These are phyloP conservation scores for Pinus albicaulis DNA, from an alignment of 75 land plant genomes.

Conservation along the genomic window DNA sequence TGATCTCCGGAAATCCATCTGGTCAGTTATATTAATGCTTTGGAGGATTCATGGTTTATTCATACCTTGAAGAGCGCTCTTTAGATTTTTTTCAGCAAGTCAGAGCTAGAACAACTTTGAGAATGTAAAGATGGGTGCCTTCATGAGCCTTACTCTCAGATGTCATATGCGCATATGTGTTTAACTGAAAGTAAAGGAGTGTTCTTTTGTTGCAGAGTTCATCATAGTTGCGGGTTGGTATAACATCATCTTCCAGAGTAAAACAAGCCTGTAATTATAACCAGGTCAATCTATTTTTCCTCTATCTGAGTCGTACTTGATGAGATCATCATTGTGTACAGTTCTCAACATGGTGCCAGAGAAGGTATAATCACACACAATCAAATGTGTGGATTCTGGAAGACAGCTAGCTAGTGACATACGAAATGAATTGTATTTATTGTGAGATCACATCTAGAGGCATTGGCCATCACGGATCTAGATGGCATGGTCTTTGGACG, in stretches of 20 bases:
- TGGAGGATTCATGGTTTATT: not conserved
- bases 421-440: not conserved
- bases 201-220: constrained; percentile 1
- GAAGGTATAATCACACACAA: not conserved
- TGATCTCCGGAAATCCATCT: constrained; percentile 2
- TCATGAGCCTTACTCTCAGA: not conserved
- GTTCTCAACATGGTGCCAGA: not conserved
- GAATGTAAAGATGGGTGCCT: not conserved
- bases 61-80: not conserved
- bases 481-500: not conserved
- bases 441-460: not conserved
- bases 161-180: constrained; percentile 3
- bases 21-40: constrained; percentile 2
- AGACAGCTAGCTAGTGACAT: not conserved
- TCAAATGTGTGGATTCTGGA: not conserved
- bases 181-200: not conserved
- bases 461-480: not conserved
- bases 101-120: not conserved
- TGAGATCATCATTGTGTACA: constrained; percentile 3
- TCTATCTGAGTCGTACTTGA: not conserved
- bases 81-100: constrained; percentile 1
- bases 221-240: not conserved
- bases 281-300: not conserved
- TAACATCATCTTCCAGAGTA: not conserved
- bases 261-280: constrained; percentile 7